A percentile compares a stretch with the other conserved stretches of the same genome.
Conservation (phyloP, 257 asterid species). For the Solanum lycopersicoides region DNA sequence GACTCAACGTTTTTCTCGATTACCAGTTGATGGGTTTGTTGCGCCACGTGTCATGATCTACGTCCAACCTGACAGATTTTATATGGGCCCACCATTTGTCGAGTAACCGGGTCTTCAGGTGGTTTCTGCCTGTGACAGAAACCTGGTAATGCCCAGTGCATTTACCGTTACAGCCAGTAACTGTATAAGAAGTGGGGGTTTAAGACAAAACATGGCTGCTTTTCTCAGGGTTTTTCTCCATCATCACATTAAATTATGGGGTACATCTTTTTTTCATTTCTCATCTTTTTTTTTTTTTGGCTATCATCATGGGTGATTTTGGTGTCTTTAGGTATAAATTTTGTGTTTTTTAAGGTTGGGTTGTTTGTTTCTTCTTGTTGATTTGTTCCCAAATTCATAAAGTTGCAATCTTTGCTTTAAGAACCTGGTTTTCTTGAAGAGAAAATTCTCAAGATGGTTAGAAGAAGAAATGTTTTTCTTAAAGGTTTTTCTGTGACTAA, state of each 20-base stretch:
- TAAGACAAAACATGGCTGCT: constrained; percentile 47
- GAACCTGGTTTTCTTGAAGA: not conserved
- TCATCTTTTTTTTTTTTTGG: not conserved
- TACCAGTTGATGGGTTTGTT: constrained; percentile 41
- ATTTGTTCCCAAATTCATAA: constrained; percentile 16
- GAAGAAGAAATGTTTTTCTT: not conserved
- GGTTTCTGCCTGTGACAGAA: constrained; percentile 27
- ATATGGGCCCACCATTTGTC: constrained; percentile 15
- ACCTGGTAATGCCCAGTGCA: constrained; percentile 45
- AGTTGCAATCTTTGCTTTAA: constrained; percentile 11
- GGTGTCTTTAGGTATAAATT: not conserved
- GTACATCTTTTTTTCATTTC: not conserved
- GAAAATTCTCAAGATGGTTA: not conserved
- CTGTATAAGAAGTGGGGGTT: constrained; percentile 93
- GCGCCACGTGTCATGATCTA: constrained; percentile 62
- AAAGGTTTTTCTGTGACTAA: constrained; percentile 17
- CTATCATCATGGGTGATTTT: not conserved
- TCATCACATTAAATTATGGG: not conserved
- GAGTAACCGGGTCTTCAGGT: constrained; percentile 74
- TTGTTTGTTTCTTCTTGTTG: constrained; percentile 14
- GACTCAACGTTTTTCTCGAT: constrained; percentile 86
- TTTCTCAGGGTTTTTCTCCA: constrained; percentile 68
- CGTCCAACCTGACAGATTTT: constrained; percentile 1
- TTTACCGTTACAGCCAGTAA: constrained; percentile 45
- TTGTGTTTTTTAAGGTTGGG: constrained; percentile 24